Conservation (phyloP, 176 grass and related monocot species). For the Rhynchospora tenuis region DNA sequence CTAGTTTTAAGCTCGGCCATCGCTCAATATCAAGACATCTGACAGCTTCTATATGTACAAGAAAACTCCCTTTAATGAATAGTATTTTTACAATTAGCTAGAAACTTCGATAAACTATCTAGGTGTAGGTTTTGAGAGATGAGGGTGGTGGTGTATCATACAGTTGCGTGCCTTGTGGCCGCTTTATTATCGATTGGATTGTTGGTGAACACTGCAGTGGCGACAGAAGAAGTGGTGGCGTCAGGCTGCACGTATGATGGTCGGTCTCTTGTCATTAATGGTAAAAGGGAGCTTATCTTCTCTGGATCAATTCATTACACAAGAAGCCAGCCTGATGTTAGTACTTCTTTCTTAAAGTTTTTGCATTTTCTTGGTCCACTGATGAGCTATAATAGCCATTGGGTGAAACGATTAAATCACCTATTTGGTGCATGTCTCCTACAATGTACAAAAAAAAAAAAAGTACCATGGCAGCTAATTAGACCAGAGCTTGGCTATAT, state of each 20-base stretch:
- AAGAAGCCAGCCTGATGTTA: slow-evolving; percentile 61
- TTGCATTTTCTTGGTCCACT: background rate
- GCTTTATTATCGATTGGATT: slow-evolving; percentile 1
- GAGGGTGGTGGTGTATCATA: background rate
- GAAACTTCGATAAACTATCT: background rate
- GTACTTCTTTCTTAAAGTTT: background rate
- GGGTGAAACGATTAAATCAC: background rate
- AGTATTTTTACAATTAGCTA: slow-evolving; percentile 10
- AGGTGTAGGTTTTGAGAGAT: slow-evolving; percentile 7
- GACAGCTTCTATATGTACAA: background rate
- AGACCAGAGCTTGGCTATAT: background rate
- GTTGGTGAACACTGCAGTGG: background rate
- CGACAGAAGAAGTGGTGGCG: background rate
- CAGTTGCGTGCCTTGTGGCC: background rate
- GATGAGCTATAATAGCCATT: background rate
- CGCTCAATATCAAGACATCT: background rate
- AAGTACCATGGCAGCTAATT: background rate
- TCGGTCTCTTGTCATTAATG: slow-evolving; percentile 66
- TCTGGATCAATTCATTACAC: slow-evolving; percentile 91
- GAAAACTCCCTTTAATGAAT: background rate
- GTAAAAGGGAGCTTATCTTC: slow-evolving; percentile 77
- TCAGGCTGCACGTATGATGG: slow-evolving; percentile 47
- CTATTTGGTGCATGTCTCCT: background rate
- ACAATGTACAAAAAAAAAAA: background rate
- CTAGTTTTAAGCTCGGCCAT: slow-evolving; percentile 17